These are phyloP conservation scores for Coniferiporia weirii DNA, from an alignment of 1,284 basidiomycete species.

Conservation along the genomic window DNA sequence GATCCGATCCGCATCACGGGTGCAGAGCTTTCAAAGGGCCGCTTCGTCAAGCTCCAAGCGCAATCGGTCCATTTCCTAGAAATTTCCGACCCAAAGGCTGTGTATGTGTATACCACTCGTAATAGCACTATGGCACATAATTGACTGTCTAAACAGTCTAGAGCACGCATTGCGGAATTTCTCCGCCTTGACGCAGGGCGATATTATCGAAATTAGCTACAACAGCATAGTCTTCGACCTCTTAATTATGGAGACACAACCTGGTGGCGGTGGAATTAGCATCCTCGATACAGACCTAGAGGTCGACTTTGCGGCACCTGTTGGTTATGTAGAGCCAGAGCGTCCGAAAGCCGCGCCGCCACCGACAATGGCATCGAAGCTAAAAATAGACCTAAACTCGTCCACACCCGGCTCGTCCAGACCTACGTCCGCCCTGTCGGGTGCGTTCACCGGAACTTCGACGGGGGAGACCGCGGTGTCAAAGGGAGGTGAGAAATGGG, in stretches of 20 bases:
- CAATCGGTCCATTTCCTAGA: constrained; percentile 95
- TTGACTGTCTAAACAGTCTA: constrained; percentile 48
- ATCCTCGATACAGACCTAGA: constrained; percentile 96
- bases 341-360: constrained; percentile 77
- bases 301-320: constrained; percentile 76
- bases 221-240: constrained; percentile 93
- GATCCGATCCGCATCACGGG: constrained; percentile 93
- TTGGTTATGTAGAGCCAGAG: constrained; percentile 87
- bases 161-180: constrained; percentile 96
- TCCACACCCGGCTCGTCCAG: constrained; percentile 78
- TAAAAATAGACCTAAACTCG: constrained; percentile 88
- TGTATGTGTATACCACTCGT: constrained; percentile 52
- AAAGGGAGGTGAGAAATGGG: constrained; percentile 76
- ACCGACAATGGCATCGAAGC: constrained; percentile 94
- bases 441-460: constrained; percentile 52
- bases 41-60: constrained; percentile 95
- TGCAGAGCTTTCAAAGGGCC: constrained; percentile 85
- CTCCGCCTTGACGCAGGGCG: constrained; percentile 83
- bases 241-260: constrained; percentile 90
- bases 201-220: constrained; percentile 89
- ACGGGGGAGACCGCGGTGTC: constrained; percentile 48
- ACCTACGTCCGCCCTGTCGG: constrained; percentile 68
- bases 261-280: constrained; percentile 84
- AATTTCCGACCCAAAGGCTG: constrained; percentile 92
- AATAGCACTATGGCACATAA: neutral